Base-by-base conservation (phyloP, 768 basidiomycete species). In the Collybia sp. region DNA sequence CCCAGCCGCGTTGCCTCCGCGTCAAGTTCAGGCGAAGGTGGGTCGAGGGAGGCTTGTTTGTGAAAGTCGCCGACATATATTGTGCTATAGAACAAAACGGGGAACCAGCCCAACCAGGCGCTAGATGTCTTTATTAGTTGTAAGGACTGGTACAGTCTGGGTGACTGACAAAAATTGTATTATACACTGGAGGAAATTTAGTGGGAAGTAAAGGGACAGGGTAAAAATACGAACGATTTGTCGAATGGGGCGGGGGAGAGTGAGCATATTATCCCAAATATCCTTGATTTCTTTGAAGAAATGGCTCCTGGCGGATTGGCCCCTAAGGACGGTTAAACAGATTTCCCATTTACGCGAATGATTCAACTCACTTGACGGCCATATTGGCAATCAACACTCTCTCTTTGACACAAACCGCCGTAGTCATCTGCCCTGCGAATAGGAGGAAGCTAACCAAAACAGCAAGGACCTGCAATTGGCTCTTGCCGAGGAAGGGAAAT, bases 71-170 rank as follows among this genome's bases (percentile, higher is more conserved):
- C 88, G 44, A 96, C 76, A 65, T 93, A 97, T 18, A 90, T 70
- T 1, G 88, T 86, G 2, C 83, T 85, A 68, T 92, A 94, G 65
- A 94, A 93, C 1, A 95, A 72, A 18, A 93, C 67, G 0, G 94
- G 93, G 58, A 95, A 96, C 95, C 95, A 97, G 6, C 80, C 88
- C 48, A 93, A 73, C 83, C 83, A 94, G 11, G 82, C 77, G 49
- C 89, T 91, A 46, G 10, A 12, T 13, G 19, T 37, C 39, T 16
- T 15, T 8, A 38, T 3, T 40, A 10, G 30, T 32, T n/a, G 15
- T 34, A 9, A 39, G 41, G 33, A 40, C 5, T 12, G 1, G 12
- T 19, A 43, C 43, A 39, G 2, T 30, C 31, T 33, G 17, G 6
- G 16, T n/a, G 19, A 65, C 82, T 55, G 59, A 89, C 84, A 90